Conservation (phyloP, 805 yeast genomes). For the Zygotorulaspora sp. region DNA sequence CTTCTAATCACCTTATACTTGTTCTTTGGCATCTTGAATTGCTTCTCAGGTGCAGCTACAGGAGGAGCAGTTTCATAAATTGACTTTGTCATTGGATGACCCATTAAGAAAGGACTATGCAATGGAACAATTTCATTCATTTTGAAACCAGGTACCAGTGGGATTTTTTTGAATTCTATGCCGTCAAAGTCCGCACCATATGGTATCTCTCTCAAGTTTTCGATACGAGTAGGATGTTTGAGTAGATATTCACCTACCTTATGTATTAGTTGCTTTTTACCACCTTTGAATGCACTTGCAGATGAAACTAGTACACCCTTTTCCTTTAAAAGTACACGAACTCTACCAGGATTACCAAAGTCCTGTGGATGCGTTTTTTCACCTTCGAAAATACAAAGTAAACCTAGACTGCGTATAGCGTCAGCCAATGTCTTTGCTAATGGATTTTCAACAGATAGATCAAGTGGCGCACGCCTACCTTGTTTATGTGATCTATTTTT, state of each 20-base stretch:
- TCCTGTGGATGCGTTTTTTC: constrained; percentile 93
- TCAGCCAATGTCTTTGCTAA: constrained; percentile 77
- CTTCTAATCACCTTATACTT: constrained; percentile 34
- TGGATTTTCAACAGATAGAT: constrained; percentile 79
- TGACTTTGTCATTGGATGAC: constrained; percentile 74
- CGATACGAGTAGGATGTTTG: constrained; percentile 63
- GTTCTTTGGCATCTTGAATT: constrained; percentile 30
- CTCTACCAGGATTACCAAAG: constrained; percentile 96
- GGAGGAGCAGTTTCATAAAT: constrained; percentile 55
- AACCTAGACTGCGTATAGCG: constrained; percentile 46
- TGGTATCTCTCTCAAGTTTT: constrained; percentile 58
- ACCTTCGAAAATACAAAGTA: constrained; percentile 54
- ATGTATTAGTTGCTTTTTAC: constrained; percentile 63
- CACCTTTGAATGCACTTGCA: constrained; percentile 25
- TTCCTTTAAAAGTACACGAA: constrained; percentile 64
- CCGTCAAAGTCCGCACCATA: constrained; percentile 59
- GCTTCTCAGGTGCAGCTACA: constrained; percentile 35
- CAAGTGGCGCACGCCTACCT: constrained; percentile 74
- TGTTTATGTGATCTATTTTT: constrained; percentile 63
- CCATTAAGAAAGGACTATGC: constrained; percentile 72
- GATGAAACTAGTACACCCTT: constrained; percentile 40
- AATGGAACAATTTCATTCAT: constrained; percentile 89
- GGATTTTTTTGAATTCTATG: constrained; percentile 55
- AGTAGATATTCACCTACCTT: constrained; percentile 58
- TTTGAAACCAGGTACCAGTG: constrained; percentile 77